Percentiles rank a stretch among this genome's conserved stretches.
These are phyloP conservation scores for Cryphonectria radicalis DNA, from an alignment of 2,329 filamentous ascomycete species.

Conservation along the genomic window DNA sequence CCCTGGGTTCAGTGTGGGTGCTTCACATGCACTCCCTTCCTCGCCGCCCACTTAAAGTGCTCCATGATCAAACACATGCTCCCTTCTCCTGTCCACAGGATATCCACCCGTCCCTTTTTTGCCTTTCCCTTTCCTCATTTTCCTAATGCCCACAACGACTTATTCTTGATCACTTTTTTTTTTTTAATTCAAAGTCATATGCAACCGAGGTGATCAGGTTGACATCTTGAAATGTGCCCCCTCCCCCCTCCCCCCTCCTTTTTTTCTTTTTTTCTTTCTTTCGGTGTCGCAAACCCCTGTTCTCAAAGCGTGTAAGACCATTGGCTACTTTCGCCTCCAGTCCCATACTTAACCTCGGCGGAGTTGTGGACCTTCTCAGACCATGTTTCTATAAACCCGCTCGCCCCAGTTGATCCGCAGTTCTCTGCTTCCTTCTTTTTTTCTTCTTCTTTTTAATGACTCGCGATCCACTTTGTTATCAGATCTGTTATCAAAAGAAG, in stretches of 20 bases:
- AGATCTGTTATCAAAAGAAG: neutral
- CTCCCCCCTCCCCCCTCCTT: neutral
- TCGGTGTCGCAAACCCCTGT: neutral
- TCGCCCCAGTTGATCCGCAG: neutral
- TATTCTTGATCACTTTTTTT: neutral
- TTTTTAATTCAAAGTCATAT: neutral
- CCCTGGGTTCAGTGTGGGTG: neutral
- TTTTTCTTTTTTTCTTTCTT: neutral
- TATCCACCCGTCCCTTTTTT: neutral
- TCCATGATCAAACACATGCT: neutral
- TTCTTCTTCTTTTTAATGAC: neutral
- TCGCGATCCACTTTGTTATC: neutral
- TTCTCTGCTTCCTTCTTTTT: neutral
- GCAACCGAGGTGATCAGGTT: neutral
- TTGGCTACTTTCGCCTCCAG: slow-evolving; percentile 4
- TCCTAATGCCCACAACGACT: neutral
- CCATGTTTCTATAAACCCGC: neutral
- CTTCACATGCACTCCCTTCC: neutral
- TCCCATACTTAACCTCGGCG: neutral
- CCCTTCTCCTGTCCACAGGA: neutral
- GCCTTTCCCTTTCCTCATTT: neutral
- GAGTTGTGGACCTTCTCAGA: neutral
- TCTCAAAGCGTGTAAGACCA: slow-evolving; percentile 18
- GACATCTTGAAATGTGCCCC: neutral
- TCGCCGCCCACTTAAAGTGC: neutral